Evolutionary conservation across 305 asterid genomes (phyloP).

Genomic region (Stenogyne calaminthoides): DNA sequence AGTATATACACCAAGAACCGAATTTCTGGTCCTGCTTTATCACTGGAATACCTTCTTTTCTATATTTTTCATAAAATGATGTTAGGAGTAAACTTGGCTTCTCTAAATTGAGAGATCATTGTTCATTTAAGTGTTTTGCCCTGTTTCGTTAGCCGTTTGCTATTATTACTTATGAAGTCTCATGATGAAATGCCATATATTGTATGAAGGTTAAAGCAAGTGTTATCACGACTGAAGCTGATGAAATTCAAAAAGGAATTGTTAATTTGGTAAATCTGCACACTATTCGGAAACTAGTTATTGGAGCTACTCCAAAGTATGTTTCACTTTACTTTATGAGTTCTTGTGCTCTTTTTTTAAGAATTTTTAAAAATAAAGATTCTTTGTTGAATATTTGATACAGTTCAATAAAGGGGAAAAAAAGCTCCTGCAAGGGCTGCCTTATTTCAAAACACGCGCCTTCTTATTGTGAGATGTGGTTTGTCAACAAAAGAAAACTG

Average conservation of each 20-base stretch:
- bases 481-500: slow-evolving; percentile 68
- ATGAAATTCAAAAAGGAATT: slow-evolving; percentile 63
- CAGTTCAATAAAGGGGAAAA: slow-evolving; percentile 71
- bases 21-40: background rate
- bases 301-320: no score
- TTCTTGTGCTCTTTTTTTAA: slow-evolving; percentile 17
- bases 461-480: slow-evolving; percentile 72
- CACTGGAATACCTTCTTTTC: background rate
- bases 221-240: slow-evolving; percentile 57
- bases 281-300: no score
- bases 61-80: background rate
- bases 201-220: slow-evolving; percentile 67
- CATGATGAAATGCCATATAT: slow-evolving; percentile 20
- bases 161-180: no score
- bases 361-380: slow-evolving; percentile 1
- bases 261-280: slow-evolving; percentile 60
- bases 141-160: background rate
- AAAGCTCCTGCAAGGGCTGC: slow-evolving; percentile 65
- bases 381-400: slow-evolving; percentile 28
- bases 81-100: background rate
- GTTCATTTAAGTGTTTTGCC: background rate
- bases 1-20: background rate
- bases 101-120: background rate
- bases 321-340: no score
- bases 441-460: slow-evolving; percentile 63